Evolutionary conservation across 2,329 filamentous ascomycete genomes (phyloP).

Genomic region (Calycina herbarum): DNA sequence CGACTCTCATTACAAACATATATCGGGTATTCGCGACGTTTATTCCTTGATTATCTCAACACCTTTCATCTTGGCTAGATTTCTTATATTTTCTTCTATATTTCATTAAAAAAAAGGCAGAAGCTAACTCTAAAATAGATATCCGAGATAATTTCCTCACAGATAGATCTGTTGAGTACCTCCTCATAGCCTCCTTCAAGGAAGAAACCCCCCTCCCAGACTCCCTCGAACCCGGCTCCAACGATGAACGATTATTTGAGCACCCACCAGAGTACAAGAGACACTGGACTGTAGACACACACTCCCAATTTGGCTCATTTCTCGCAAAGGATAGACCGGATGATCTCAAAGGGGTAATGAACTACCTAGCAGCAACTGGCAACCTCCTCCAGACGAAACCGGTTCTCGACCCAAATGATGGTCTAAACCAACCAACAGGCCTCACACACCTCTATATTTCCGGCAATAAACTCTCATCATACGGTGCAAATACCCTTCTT

Average conservation of each 20-base stretch:
- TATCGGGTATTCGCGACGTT: neutral
- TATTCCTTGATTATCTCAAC: neutral
- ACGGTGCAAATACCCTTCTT: constrained; percentile 47
- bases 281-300: neutral
- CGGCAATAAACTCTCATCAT: constrained; percentile 48
- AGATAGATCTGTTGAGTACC: constrained; percentile 43
- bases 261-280: constrained; percentile 18
- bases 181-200: constrained; percentile 40
- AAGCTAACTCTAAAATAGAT: constrained; percentile 57
- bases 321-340: neutral
- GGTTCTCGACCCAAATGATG: constrained; percentile 50
- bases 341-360: neutral
- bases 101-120: constrained; percentile 32
- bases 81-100: neutral
- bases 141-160: constrained; percentile 53
- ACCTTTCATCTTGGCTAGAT: neutral
- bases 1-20: neutral
- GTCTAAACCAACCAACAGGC: constrained; percentile 40
- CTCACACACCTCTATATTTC: constrained; percentile 58
- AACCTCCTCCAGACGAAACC: constrained; percentile 45
- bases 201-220: neutral
- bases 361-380: constrained; percentile 17
- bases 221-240: neutral
- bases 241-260: constrained; percentile 11
- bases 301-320: neutral